Evolutionary conservation across 768 basidiomycete genomes (phyloP).

Genomic region (Cystobasidium tubakii): DNA sequence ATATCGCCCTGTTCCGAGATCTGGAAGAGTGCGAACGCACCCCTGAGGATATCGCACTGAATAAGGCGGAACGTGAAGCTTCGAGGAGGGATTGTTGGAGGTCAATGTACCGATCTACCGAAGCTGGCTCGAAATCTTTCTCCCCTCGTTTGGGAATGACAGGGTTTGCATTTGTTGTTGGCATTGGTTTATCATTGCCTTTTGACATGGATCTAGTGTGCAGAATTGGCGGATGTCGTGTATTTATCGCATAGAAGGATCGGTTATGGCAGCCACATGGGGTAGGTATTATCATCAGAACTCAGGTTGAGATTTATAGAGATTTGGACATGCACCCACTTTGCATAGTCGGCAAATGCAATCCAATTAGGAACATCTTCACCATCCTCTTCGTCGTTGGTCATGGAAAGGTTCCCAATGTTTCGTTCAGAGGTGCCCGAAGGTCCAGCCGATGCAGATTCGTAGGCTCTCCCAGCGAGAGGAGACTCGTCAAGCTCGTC

Average conservation of each 20-base stretch:
- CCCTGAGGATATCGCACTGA: constrained; percentile 59
- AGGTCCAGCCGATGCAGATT: not conserved
- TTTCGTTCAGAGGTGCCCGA: not conserved
- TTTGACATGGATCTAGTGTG: constrained; percentile 1
- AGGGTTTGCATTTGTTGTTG: constrained; percentile 51
- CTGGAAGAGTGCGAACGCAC: constrained; percentile 41
- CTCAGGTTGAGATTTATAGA: too few species aligned
- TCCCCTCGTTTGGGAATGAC: constrained; percentile 92
- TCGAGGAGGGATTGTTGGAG: constrained; percentile 76
- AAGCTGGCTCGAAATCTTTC: constrained; percentile 90
- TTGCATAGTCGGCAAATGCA: constrained; percentile 41
- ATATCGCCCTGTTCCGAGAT: constrained; percentile 68
- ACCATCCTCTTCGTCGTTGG: constrained; percentile 42
- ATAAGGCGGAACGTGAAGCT: constrained; percentile 71
- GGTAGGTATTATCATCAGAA: constrained; percentile 1
- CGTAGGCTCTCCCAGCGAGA: constrained; percentile 6
- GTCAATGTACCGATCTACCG: constrained; percentile 51
- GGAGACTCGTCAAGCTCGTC: constrained; percentile 33
- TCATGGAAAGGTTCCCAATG: not conserved
- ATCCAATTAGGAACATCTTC: constrained; percentile 44
- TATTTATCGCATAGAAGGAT: too few species aligned
- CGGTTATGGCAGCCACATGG: not conserved
- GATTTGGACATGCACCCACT: constrained; percentile 30
- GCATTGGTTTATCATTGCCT: constrained; percentile 1
- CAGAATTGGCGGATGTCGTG: not conserved